These are phyloP conservation scores for Daldinia loculata DNA, from an alignment of 495 filamentous ascomycete species.

Conservation along the genomic window DNA sequence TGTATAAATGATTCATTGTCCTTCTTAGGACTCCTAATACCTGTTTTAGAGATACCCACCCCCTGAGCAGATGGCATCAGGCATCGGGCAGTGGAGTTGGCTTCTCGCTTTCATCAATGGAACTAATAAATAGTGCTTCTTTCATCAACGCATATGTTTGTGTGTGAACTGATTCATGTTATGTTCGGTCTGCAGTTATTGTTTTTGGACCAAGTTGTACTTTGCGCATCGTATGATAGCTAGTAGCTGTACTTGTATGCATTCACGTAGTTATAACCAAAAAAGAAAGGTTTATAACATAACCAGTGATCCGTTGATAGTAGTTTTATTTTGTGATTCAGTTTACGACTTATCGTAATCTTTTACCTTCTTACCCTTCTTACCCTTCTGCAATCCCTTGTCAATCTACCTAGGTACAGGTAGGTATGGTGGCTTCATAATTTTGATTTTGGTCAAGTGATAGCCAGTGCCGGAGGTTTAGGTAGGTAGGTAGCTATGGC, in stretches of 20 bases:
- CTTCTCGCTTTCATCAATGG: constrained; percentile 40
- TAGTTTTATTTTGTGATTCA: background rate
- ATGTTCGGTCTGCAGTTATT: background rate
- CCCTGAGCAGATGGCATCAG: constrained; percentile 41
- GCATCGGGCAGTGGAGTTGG: constrained; percentile 44
- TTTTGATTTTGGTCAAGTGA: no score
- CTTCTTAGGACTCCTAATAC: constrained; percentile 43
- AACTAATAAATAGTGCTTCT: constrained; percentile 45
- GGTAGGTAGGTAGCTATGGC: no score
- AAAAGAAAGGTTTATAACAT: background rate
- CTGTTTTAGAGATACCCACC: constrained; percentile 46
- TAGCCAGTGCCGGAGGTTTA: no score
- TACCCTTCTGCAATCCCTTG: no score
- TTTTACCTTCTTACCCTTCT: no score
- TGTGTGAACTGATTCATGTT: background rate
- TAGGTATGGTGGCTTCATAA: no score
- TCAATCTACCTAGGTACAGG: no score
- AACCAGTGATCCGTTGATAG: background rate
- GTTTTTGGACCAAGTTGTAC: background rate
- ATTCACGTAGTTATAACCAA: no score
- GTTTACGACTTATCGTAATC: no score
- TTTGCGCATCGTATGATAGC: background rate
- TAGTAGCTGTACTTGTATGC: background rate
- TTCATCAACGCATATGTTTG: constrained; percentile 3
- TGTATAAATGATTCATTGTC: constrained; percentile 48